Evolutionary conservation across 805 yeast species (phyloP).

Genomic region (Tetrapisispora fleetii): DNA sequence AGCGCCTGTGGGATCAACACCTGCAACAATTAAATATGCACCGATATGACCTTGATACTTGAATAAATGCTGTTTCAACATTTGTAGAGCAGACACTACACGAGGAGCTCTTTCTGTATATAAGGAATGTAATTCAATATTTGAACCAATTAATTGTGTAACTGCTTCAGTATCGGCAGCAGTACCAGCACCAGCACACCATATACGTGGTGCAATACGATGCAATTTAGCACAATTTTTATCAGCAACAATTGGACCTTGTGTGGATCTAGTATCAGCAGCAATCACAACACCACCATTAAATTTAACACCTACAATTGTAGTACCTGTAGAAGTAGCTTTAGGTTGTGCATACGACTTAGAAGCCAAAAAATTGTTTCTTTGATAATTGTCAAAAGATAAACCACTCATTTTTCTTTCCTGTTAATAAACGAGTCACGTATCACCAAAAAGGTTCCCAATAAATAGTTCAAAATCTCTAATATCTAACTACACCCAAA

Average conservation of each 20-base stretch:
- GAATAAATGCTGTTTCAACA: slow-evolving; percentile 91
- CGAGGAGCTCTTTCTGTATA: slow-evolving; percentile 81
- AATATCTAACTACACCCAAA: no score
- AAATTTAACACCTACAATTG: slow-evolving; percentile 93
- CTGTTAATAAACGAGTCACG: neutral
- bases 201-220: slow-evolving; percentile 77
- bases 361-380: slow-evolving; percentile 66
- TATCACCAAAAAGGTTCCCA: neutral
- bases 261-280: slow-evolving; percentile 97
- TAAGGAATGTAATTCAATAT: slow-evolving; percentile 81
- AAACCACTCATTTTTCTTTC: slow-evolving; percentile 64
- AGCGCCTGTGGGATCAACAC: slow-evolving; percentile 93
- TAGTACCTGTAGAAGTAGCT: slow-evolving; percentile 98
- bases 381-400: slow-evolving; percentile 85
- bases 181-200: slow-evolving; percentile 99
- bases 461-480: neutral
- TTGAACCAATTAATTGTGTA: slow-evolving; percentile 84
- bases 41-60: slow-evolving; percentile 97
- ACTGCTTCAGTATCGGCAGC: slow-evolving; percentile 99
- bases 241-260: slow-evolving; percentile 94
- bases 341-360: slow-evolving; percentile 65
- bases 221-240: slow-evolving; percentile 95
- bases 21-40: slow-evolving; percentile 96
- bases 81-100: slow-evolving; percentile 85
- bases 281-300: slow-evolving; percentile 94